Evolutionary conservation across 768 basidiomycete genomes (phyloP).

Genomic region (Pleurotus pulmonarius): DNA sequence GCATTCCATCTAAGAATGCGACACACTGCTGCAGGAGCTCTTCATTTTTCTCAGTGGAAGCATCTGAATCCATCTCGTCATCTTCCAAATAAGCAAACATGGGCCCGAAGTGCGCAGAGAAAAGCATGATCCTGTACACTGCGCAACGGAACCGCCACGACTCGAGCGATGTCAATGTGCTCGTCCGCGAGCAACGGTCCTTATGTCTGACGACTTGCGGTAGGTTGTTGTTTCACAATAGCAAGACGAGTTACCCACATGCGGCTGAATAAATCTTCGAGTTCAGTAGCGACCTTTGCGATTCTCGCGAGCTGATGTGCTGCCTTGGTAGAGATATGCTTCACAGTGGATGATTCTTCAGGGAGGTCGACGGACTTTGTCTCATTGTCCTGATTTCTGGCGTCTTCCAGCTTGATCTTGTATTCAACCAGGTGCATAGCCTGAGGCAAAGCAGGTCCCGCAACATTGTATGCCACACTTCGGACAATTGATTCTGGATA

Average conservation of each 20-base stretch:
- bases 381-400: neutral
- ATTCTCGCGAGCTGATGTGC: constrained; percentile 1
- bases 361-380: constrained; percentile 4
- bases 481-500: constrained; percentile 19
- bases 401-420: neutral
- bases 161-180: constrained; percentile 16
- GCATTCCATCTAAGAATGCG: neutral
- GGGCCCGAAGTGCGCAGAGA: constrained; percentile 8
- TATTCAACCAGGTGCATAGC: constrained; percentile 17
- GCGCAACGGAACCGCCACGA: constrained; percentile 21
- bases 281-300: constrained; percentile 2
- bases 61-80: neutral
- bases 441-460: constrained; percentile 21
- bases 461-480: constrained; percentile 21
- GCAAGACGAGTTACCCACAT: constrained; percentile 11
- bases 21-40: neutral
- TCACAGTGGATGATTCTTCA: neutral
- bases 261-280: constrained; percentile 21
- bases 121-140: constrained; percentile 16
- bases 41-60: neutral
- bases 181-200: constrained; percentile 16
- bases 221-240: neutral
- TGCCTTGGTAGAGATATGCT: constrained; percentile 7
- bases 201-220: constrained; percentile 13
- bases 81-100: neutral